phyloP scores from a whole-genome alignment of 1,284 basidiomycete species.

The Boletus semigastroideus region DNA sequence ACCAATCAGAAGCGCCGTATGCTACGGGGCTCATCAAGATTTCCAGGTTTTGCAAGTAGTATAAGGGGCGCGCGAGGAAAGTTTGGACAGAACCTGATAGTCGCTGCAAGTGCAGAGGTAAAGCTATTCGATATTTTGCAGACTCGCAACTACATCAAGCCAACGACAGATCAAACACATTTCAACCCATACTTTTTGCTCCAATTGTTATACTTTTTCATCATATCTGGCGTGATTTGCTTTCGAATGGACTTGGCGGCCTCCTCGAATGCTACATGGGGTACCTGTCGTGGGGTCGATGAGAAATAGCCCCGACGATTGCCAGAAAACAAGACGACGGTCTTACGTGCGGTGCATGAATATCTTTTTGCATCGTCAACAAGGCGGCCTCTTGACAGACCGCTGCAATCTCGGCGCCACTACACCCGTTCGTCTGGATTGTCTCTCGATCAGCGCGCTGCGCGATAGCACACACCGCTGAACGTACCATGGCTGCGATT shows the following conservation, averaged over 20 bases:
- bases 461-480: no score
- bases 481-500: conserved; percentile 69
- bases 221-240: conserved; percentile 85
- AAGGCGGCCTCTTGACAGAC: conserved; percentile 97
- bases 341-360: conserved; percentile 74
- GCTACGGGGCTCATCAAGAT: no score
- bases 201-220: conserved; percentile 73
- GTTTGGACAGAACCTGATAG: no score
- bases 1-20: no score
- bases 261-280: conserved; percentile 70
- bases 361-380: conserved; percentile 78
- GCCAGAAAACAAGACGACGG: background rate
- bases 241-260: conserved; percentile 75
- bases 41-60: no score
- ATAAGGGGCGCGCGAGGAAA: no score
- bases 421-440: conserved; percentile 86
- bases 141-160: no score
- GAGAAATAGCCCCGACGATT: background rate
- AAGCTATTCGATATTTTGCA: no score
- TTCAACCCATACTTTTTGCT: conserved; percentile 38
- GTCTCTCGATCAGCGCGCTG: conserved; percentile 11
- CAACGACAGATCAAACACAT: conserved; percentile 3
- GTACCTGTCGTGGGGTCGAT: conserved; percentile 53
- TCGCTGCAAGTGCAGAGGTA: no score
- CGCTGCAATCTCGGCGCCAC: conserved; percentile 91